phyloP scores from a whole-genome alignment of 768 basidiomycete genomes.

The Xerocomellus chrysenteron region DNA sequence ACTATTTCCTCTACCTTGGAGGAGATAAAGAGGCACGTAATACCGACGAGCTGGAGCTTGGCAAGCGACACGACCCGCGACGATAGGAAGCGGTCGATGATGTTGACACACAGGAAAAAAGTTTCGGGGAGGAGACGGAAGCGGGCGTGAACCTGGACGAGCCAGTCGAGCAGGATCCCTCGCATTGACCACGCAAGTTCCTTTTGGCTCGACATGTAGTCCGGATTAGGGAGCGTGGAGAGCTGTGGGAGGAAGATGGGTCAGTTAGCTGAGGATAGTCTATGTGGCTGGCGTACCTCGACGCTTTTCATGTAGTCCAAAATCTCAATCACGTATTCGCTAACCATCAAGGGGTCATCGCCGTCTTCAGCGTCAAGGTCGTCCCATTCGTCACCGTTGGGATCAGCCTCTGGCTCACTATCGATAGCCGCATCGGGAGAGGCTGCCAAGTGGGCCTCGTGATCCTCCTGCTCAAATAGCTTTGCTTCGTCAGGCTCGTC shows the following conservation, averaged over 20 bases:
- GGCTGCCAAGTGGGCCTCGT: conserved; percentile 35
- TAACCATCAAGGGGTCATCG: conserved; percentile 96
- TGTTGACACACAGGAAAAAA: conserved; percentile 84
- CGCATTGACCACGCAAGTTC: conserved; percentile 90
- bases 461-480: conserved; percentile 42
- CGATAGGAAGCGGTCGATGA: conserved; percentile 77
- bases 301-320: conserved; percentile 85
- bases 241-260: conserved; percentile 43
- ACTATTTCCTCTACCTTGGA: conserved; percentile 94
- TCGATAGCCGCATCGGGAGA: conserved; percentile 43
- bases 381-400: conserved; percentile 71
- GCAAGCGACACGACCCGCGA: conserved; percentile 71
- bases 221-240: conserved; percentile 74
- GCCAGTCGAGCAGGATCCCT: conserved; percentile 87
- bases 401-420: conserved; percentile 62
- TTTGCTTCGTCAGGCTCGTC: conserved; percentile 47
- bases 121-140: conserved; percentile 89
- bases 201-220: conserved; percentile 82
- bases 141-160: conserved; percentile 85
- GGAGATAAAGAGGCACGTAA: conserved; percentile 83
- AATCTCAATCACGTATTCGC: conserved; percentile 93
- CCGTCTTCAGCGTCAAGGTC: conserved; percentile 90
- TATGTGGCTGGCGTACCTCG: conserved; percentile 53
- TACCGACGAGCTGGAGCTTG: conserved; percentile 90
- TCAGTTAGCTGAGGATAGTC: not conserved